phyloP scores from a whole-genome alignment of 2,329 filamentous ascomycete genomes.

The Lasiodiplodia sp. region DNA sequence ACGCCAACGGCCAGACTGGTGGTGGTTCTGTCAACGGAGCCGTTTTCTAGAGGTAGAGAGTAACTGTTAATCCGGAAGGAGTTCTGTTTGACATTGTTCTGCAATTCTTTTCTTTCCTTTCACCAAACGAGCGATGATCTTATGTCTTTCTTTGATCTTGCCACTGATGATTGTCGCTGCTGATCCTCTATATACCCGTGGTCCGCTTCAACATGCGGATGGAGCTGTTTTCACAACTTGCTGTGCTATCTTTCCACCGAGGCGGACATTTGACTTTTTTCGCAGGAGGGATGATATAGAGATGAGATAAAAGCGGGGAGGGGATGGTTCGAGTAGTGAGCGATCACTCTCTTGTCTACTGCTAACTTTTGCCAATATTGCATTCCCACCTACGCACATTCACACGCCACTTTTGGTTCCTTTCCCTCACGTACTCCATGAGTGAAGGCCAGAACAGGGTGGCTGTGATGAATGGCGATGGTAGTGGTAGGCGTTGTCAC shows the following conservation, averaged over 20 bases:
- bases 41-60: neutral
- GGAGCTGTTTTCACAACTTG: neutral
- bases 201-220: constrained; percentile 26
- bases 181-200: constrained; percentile 8
- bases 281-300: neutral
- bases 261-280: neutral
- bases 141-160: neutral
- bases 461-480: neutral
- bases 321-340: neutral
- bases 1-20: constrained; percentile 13
- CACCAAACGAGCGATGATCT: neutral
- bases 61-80: neutral
- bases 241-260: neutral
- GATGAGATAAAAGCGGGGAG: neutral
- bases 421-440: neutral
- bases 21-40: constrained; percentile 11
- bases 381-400: neutral
- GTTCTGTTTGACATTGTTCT: neutral
- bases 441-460: neutral
- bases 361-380: neutral
- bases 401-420: neutral
- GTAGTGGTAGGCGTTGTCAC: neutral
- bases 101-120: neutral
- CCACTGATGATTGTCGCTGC: neutral
- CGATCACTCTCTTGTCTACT: neutral